Evolutionary conservation across 805 yeast genomes (phyloP).

Genomic region (Danielia oregonensis): DNA sequence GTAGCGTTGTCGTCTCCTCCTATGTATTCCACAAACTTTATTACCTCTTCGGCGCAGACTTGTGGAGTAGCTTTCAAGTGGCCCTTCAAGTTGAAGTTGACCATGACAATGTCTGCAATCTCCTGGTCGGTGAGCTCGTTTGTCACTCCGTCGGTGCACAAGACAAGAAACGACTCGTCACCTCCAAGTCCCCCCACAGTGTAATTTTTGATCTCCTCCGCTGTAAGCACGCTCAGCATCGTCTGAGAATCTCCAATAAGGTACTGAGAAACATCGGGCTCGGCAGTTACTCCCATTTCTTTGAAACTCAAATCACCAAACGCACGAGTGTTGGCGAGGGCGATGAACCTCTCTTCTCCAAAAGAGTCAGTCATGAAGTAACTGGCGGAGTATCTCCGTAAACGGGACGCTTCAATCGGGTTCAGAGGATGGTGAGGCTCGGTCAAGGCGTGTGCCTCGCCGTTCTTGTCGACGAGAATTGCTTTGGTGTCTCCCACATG

Average conservation of each 20-base stretch:
- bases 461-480: slow-evolving; percentile 75
- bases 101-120: slow-evolving; percentile 76
- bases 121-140: slow-evolving; percentile 84
- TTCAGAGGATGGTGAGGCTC: slow-evolving; percentile 84
- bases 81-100: slow-evolving; percentile 64
- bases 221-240: slow-evolving; percentile 34
- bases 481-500: slow-evolving; percentile 94
- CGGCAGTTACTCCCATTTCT: slow-evolving; percentile 81
- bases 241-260: slow-evolving; percentile 55
- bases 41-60: slow-evolving; percentile 78
- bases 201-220: slow-evolving; percentile 30
- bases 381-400: slow-evolving; percentile 57
- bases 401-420: slow-evolving; percentile 68
- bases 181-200: slow-evolving; percentile 61
- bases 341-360: slow-evolving; percentile 83
- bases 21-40: slow-evolving; percentile 75
- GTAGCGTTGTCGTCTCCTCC: slow-evolving; percentile 98
- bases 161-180: slow-evolving; percentile 78
- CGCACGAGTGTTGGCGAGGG: slow-evolving; percentile 86
- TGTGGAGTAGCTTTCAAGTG: slow-evolving; percentile 75
- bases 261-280: slow-evolving; percentile 78
- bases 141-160: slow-evolving; percentile 86
- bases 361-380: slow-evolving; percentile 82
- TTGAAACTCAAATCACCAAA: slow-evolving; percentile 88
- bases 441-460: slow-evolving; percentile 76